phyloP scores from a whole-genome alignment of 1,284 basidiomycete species.

The Heterobasidion annosum region DNA sequence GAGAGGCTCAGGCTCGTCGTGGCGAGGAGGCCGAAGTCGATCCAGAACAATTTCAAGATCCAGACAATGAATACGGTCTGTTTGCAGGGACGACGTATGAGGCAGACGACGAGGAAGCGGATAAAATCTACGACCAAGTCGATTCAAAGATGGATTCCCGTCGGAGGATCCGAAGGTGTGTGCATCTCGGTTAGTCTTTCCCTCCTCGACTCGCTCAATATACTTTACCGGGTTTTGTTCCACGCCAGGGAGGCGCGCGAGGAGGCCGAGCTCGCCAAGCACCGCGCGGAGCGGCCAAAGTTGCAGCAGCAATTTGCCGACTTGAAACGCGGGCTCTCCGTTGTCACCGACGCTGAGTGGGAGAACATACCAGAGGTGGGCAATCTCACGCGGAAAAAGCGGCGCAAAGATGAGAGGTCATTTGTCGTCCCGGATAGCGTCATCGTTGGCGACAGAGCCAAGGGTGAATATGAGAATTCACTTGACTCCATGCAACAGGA shows the following conservation, averaged over 20 bases:
- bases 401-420: constrained; percentile 76
- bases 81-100: constrained; percentile 97
- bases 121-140: constrained; percentile 88
- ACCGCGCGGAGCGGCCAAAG: constrained; percentile 77
- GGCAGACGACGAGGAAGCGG: constrained; percentile 96
- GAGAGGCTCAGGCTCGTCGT: constrained; percentile 74
- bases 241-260: constrained; percentile 64
- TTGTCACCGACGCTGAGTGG: constrained; percentile 91
- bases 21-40: constrained; percentile 85
- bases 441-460: constrained; percentile 73
- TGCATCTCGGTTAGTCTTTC: constrained; percentile 32
- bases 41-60: constrained; percentile 89
- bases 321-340: constrained; percentile 82
- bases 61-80: constrained; percentile 94
- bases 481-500: constrained; percentile 66
- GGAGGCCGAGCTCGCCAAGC: constrained; percentile 60
- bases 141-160: constrained; percentile 89
- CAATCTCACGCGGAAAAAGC: constrained; percentile 88
- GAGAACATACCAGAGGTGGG: constrained; percentile 93
- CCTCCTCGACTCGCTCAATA: constrained; percentile 18
- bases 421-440: constrained; percentile 94
- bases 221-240: constrained; percentile 9
- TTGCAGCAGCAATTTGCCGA: constrained; percentile 94
- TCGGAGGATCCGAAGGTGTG: constrained; percentile 71
- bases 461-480: constrained; percentile 69